Evolutionary conservation across 352 stramenopile genomes (phyloP).

Genomic region (Globisporangium mamillatum): DNA sequence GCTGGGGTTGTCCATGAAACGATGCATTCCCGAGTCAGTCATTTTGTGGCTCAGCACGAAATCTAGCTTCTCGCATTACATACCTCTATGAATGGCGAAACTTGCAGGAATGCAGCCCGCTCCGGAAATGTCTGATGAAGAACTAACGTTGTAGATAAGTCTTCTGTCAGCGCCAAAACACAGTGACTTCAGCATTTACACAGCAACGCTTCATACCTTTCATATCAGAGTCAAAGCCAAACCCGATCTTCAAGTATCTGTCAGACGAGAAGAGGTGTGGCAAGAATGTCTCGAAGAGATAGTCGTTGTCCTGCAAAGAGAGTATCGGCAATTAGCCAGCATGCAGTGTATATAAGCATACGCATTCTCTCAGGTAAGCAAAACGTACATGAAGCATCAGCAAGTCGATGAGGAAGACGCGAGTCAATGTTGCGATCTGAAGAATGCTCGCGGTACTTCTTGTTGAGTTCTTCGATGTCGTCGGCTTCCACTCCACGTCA

Average conservation of each 20-base stretch:
- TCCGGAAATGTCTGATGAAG: slow-evolving; percentile 69
- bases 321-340: slow-evolving; percentile 1
- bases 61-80: not conserved
- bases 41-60: not conserved
- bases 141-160: slow-evolving; percentile 22
- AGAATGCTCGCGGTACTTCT: slow-evolving; percentile 53
- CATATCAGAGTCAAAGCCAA: slow-evolving; percentile 67
- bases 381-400: slow-evolving; percentile 50
- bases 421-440: slow-evolving; percentile 46
- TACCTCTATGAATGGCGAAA: slow-evolving; percentile 51
- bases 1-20: slow-evolving; percentile 18
- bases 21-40: not conserved
- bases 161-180: not conserved
- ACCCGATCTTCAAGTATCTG: slow-evolving; percentile 51
- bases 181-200: not conserved
- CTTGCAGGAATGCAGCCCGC: slow-evolving; percentile 27
- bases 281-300: slow-evolving; percentile 51
- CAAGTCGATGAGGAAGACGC: slow-evolving; percentile 58
- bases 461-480: slow-evolving; percentile 25
- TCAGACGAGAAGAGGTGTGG: slow-evolving; percentile 31
- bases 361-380: not conserved
- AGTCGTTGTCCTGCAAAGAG: slow-evolving; percentile 30
- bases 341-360: not conserved
- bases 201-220: slow-evolving; percentile 35
- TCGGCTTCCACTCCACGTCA: slow-evolving; percentile 68